These are phyloP conservation scores for Mortierella sp. DNA, from an alignment of 371 early-diverging fungal genomes.

Conservation along the genomic window DNA sequence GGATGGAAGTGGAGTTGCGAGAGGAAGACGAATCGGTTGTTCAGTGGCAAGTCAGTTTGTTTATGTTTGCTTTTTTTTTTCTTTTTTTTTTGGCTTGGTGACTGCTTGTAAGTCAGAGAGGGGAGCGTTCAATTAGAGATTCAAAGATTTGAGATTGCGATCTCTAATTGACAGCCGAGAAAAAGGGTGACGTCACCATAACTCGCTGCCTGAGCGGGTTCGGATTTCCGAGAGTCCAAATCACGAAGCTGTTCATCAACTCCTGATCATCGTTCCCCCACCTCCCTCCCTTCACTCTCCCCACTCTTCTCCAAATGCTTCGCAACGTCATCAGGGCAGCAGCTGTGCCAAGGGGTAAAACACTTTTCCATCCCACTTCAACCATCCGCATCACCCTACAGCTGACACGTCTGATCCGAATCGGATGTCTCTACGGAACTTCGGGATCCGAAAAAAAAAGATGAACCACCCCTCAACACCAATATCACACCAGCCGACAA, in stretches of 20 bases:
- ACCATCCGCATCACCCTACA: background rate
- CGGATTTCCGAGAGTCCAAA: conserved; percentile 31
- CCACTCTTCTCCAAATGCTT: conserved; percentile 36
- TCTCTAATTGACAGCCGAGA: background rate
- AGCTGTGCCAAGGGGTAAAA: conserved; percentile 57
- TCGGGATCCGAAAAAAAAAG: conserved; percentile 17
- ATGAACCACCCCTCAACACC: conserved; percentile 3
- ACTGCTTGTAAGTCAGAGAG: background rate
- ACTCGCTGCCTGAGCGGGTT: background rate
- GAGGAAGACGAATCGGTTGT: conserved; percentile 1
- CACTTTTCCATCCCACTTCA: background rate
- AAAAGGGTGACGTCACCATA: background rate
- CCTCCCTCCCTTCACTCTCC: conserved; percentile 23
- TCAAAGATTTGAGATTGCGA: background rate
- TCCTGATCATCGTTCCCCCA: conserved; percentile 17
- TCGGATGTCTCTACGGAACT: conserved; percentile 9
- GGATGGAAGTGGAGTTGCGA: conserved; percentile 10
- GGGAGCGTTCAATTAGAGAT: background rate
- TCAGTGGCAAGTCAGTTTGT: background rate
- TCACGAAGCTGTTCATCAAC: conserved; percentile 15
- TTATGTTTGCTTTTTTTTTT: conserved; percentile 22
- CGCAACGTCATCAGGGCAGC: conserved; percentile 53
- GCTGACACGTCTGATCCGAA: conserved; percentile 20
- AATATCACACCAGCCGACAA: background rate
- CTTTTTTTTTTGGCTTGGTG: background rate